Conservation (phyloP, 2,329 filamentous ascomycete genomes). For the Sclerotinia subarctica region DNA sequence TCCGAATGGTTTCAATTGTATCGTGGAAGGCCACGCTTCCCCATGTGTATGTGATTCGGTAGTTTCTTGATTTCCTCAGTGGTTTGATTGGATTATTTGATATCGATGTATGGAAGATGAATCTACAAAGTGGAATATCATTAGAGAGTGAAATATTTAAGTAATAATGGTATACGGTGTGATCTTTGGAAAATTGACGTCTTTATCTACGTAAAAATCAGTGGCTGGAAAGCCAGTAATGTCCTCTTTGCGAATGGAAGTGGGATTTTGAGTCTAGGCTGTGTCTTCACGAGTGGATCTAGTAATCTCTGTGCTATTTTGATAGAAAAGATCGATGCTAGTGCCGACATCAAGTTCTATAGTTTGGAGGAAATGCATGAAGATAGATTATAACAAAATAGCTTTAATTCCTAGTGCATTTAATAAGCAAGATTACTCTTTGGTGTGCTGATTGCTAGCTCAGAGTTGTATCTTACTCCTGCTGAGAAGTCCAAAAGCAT, state of each 20-base stretch:
- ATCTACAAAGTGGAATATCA: not conserved
- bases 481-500: no score
- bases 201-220: slow-evolving; percentile 1
- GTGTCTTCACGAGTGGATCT: not conserved
- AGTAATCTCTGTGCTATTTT: not conserved
- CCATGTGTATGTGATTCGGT: not conserved
- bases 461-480: no score
- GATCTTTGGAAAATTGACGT: not conserved
- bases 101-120: not conserved
- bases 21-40: not conserved
- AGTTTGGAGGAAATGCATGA: not conserved
- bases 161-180: not conserved
- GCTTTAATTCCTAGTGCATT: not conserved
- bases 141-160: not conserved
- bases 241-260: not conserved
- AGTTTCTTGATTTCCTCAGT: not conserved
- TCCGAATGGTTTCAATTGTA: not conserved
- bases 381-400: not conserved
- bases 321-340: not conserved
- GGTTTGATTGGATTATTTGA: not conserved
- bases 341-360: not conserved
- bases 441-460: not conserved
- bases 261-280: not conserved
- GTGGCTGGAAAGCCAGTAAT: not conserved
- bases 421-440: not conserved